These are phyloP conservation scores for Solanum chmielewskii DNA, from an alignment of 257 asterid genomes.

Conservation along the genomic window DNA sequence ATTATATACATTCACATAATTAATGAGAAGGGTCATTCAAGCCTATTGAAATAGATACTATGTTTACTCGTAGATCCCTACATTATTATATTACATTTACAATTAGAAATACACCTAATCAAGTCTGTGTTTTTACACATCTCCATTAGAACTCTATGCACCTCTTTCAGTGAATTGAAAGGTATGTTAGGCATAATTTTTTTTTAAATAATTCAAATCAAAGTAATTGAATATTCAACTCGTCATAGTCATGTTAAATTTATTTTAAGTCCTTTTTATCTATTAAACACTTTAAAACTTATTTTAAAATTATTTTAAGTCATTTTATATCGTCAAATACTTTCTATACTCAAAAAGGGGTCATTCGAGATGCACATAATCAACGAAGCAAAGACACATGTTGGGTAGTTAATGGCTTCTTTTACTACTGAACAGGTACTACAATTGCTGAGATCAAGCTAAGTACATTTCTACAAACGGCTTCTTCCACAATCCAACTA, in stretches of 20 bases:
- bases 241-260: too few relatives aligned
- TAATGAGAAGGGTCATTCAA: background rate
- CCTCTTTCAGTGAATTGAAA: background rate
- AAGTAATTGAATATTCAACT: background rate
- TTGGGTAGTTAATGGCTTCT: background rate
- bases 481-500: background rate
- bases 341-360: too few relatives aligned
- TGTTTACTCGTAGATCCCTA: too few relatives aligned
- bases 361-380: background rate
- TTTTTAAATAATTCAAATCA: too few relatives aligned
- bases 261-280: too few relatives aligned
- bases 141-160: background rate
- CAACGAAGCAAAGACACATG: background rate
- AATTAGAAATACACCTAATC: too few relatives aligned
- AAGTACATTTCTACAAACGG: background rate
- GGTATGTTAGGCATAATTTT: background rate
- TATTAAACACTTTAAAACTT: too few relatives aligned
- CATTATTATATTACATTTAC: too few relatives aligned
- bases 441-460: background rate
- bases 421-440: background rate
- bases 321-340: too few relatives aligned
- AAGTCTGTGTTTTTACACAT: too few relatives aligned
- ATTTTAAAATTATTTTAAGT: too few relatives aligned
- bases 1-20: background rate
- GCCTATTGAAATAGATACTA: too few relatives aligned